These are phyloP conservation scores for Ustanciosporium gigantosporum DNA, from an alignment of 1,284 basidiomycete species.

Conservation along the genomic window DNA sequence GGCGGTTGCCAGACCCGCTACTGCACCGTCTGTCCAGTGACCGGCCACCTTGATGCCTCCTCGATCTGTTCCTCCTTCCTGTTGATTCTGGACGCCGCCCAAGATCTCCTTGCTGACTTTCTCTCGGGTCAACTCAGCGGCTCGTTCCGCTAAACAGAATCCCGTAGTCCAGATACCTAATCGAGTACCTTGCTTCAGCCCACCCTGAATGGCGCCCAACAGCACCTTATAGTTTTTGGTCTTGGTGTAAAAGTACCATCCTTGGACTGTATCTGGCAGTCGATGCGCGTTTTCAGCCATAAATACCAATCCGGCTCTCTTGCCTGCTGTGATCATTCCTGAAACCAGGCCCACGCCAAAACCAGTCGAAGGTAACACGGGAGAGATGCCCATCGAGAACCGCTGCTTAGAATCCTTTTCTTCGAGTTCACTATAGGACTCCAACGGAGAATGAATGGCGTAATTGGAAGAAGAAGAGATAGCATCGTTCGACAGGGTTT, in stretches of 20 bases:
- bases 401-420: not conserved
- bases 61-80: not conserved
- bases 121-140: slow-evolving; percentile 9
- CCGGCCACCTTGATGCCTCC: slow-evolving; percentile 19
- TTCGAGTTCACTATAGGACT: too few species aligned
- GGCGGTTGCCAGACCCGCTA: slow-evolving; percentile 42
- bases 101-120: not conserved
- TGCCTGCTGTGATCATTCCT: slow-evolving; percentile 42
- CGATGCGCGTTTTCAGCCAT: slow-evolving; percentile 60
- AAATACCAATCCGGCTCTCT: slow-evolving; percentile 47
- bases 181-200: slow-evolving; percentile 35
- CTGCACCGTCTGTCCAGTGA: slow-evolving; percentile 48
- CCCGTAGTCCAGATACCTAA: slow-evolving; percentile 46
- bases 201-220: slow-evolving; percentile 45
- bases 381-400: slow-evolving; percentile 17
- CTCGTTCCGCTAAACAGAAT: slow-evolving; percentile 44
- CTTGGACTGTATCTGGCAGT: slow-evolving; percentile 56
- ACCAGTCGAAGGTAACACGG: slow-evolving; percentile 35
- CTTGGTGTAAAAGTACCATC: slow-evolving; percentile 61
- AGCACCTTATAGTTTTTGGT: slow-evolving; percentile 59
- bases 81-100: too few species aligned
- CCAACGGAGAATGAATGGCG: slow-evolving; percentile 13
- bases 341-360: slow-evolving; percentile 49
- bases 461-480: slow-evolving; percentile 12
- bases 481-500: slow-evolving; percentile 12